Base-by-base conservation (phyloP, 2,329 filamentous ascomycete genomes). In the Aspergillus melleus region DNA sequence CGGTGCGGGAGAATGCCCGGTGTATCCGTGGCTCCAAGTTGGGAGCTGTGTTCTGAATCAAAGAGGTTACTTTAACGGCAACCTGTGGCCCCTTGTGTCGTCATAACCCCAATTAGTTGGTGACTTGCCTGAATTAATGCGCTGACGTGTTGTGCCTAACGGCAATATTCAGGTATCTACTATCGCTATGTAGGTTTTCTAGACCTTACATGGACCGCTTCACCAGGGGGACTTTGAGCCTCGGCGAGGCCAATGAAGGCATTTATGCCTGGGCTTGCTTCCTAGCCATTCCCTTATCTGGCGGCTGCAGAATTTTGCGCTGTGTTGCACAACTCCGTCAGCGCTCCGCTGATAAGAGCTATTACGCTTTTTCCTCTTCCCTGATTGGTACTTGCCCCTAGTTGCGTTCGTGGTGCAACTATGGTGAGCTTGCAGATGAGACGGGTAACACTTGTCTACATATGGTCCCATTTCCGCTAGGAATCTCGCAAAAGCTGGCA, bases 31-130 rank as follows among this genome's bases (percentile, higher is more conserved):
- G 54, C 57, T 55, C 16, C 6, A 59, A 39, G 52, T 55, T 49
- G 16, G 12, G 53, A 59, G 57, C 32, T 55, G 52, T 59, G 52
- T 52, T 52, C 52, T 59, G 46, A n/a, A 59, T 42, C 22, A 42
- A 42, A 16, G 30, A 36, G 30, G 36, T 42, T 42, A 42, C 36
- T 26, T 59, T 55, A 47, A 59, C 54, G 32, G 47, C 55, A 59
- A 42, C 26, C 42, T 55, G 52, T 55, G 19, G 46, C 11, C 47
- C 50, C 26, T 55, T 52, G 29, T 29, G 47, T 59, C 14, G 26
- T 59, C 47, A 55, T 12, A 51, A 46, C 30, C 54, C 39, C 11
- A 24, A 59, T 59, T 59, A 26, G 46, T n/a, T 55, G 20, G 36
- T 42, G 14, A n/a, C 36, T 42, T 42, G 36, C 36, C 36, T 42